phyloP scores from a whole-genome alignment of 2,329 filamentous ascomycete species.

The Colletotrichum cordylinicola region DNA sequence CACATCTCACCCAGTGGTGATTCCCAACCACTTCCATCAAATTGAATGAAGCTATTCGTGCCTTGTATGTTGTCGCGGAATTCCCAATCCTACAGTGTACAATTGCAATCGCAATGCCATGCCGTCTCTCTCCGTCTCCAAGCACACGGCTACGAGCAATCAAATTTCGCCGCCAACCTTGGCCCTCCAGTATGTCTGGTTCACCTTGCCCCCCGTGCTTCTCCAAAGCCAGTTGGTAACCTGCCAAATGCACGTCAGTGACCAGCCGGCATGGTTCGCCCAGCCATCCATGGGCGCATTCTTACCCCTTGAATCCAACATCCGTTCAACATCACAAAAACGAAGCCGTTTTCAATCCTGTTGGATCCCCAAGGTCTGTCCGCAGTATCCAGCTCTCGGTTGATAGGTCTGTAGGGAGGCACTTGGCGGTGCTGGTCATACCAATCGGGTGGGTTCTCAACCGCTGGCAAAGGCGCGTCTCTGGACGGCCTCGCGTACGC shows the following conservation, averaged over 20 bases:
- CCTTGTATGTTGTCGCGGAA: neutral
- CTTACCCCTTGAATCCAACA: conserved; percentile 18
- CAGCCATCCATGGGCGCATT: neutral
- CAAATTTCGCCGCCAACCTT: conserved; percentile 60
- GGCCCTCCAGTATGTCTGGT: conserved; percentile 54
- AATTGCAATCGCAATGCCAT: neutral
- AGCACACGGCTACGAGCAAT: neutral
- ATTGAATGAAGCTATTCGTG: neutral
- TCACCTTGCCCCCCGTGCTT: conserved; percentile 36
- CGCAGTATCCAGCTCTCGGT: conserved; percentile 22
- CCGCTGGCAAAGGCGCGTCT: conserved; percentile 1
- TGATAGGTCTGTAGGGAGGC: conserved; percentile 27
- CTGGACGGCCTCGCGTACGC: conserved; percentile 7
- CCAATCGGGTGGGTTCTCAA: conserved; percentile 25
- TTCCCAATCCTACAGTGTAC: neutral
- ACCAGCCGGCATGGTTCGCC: neutral
- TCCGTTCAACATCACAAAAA: conserved; percentile 30
- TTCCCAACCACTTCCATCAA: neutral
- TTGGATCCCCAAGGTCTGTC: conserved; percentile 24
- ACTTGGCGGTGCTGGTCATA: conserved; percentile 25
- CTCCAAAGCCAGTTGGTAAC: conserved; percentile 17
- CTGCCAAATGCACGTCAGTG: neutral
- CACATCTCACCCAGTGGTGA: neutral
- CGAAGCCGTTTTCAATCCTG: conserved; percentile 23
- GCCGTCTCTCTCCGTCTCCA: neutral